Base-by-base conservation (phyloP, 495 filamentous ascomycete genomes). In the Evernia prunastri region DNA sequence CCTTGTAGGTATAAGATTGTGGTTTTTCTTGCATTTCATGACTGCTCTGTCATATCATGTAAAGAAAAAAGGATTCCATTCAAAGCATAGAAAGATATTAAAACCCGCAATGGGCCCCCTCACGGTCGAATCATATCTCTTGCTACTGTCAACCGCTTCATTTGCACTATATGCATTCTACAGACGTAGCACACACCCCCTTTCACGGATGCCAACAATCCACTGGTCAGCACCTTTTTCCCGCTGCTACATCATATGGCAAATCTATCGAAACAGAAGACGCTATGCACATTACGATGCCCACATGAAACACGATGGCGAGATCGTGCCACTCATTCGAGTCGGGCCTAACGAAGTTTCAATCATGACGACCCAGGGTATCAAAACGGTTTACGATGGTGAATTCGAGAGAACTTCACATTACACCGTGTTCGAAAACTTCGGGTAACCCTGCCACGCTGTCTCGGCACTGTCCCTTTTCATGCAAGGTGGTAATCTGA, bases 171-270 rank as follows among this genome's bases (percentile, higher is more conserved):
- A 29, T n/a, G 23, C 36, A 40, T 25, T 43, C 36, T 53, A 47
- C 63, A 12, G 35, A 60, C 37, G 23, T 25, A 43, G 63, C 40
- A 35, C 36, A 18, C 57, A 47, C 31, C 57, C 63, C 29, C 57
- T 64, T 35, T 56, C 57, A 9, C 25, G 10, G 2, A 60, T 67
- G 6, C 66, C 66, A 47, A 40, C 37, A 20, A 60, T 60, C n/a
- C 67, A 68, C 56, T 68, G 67, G 63, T 51, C 54, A 3, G 63
- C 67, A 45, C 59, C 49, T 56, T 68, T 53, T 59, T 66, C 63
- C 12, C 10, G 59, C 33, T 49, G 31, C 25, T 66, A 53, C 27
- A 60, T 58, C 42, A 39, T 66, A 20, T 68, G 54, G 20, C 31
- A 63, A 20, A 56, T 59, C 29, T 68, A 63, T 60, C 59, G 17